phyloP scores from a whole-genome alignment of 441 rosid genomes.

The Rhodomyrtus psidioides region DNA sequence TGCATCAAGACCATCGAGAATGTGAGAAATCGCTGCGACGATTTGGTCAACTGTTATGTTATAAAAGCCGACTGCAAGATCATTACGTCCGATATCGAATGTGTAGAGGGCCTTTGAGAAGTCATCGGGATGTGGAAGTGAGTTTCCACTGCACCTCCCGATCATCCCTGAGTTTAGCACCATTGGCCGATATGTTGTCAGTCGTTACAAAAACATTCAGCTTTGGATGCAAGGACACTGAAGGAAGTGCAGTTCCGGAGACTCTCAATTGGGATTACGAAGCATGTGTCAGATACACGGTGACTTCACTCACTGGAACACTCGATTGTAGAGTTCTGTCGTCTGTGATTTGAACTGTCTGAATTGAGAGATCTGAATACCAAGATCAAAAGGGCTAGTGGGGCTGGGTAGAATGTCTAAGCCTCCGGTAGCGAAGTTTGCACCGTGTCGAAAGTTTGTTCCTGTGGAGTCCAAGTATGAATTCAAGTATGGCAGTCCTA shows the following conservation, averaged over 20 bases:
- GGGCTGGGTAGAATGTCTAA: not conserved
- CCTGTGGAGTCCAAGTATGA: slow-evolving; percentile 3
- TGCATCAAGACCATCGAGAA: not conserved
- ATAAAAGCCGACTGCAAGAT: not conserved
- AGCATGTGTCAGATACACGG: not conserved
- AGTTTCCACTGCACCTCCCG: not conserved
- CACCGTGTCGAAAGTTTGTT: not conserved
- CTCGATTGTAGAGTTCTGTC: not conserved
- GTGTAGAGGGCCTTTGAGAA: slow-evolving; percentile 2
- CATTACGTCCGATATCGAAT: not conserved
- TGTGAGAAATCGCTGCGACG: not conserved
- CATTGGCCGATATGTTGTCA: not conserved
- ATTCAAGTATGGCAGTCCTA: slow-evolving; percentile 1
- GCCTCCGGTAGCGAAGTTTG: not conserved
- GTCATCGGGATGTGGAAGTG: not conserved
- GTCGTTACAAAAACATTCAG: not conserved
- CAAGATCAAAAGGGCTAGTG: slow-evolving; percentile 3
- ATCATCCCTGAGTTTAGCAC: not conserved
- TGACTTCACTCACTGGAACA: not conserved
- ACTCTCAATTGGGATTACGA: not conserved
- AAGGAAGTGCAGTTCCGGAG: not conserved
- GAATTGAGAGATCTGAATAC: not conserved
- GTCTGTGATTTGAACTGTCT: not conserved
- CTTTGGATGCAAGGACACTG: not conserved
- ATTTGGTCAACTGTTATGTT: not conserved